Percentiles rank a stretch among this genome's conserved stretches.
These are phyloP conservation scores for Cyclotella cryptica DNA, from an alignment of 108 stramenopile genomes.

Conservation along the genomic window DNA sequence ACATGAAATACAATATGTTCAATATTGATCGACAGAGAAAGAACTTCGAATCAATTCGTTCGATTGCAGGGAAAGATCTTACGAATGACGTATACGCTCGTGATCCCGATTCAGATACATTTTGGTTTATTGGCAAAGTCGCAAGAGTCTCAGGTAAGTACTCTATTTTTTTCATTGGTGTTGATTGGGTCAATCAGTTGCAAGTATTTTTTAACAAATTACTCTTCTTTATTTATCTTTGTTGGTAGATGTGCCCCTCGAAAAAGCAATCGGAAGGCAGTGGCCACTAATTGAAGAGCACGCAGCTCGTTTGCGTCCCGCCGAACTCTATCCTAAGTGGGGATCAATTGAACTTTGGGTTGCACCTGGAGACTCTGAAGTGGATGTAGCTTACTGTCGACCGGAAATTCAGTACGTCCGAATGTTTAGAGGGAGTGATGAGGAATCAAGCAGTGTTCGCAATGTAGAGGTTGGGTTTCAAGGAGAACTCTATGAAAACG, in stretches of 20 bases:
- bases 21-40: conserved; percentile 71
- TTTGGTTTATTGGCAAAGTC: conserved; percentile 89
- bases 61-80: conserved; percentile 69
- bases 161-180: background rate
- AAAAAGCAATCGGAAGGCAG: conserved; percentile 67
- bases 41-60: conserved; percentile 71
- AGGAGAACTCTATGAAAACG: conserved; percentile 78
- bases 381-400: conserved; percentile 87
- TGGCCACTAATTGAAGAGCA: conserved; percentile 85
- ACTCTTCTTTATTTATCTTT: background rate
- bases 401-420: conserved; percentile 58
- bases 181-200: background rate
- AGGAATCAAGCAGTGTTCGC: conserved; percentile 46
- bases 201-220: background rate
- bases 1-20: conserved; percentile 81
- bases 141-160: conserved; percentile 66
- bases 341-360: conserved; percentile 76
- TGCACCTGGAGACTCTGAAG: conserved; percentile 84
- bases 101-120: conserved; percentile 63
- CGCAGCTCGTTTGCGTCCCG: conserved; percentile 71
- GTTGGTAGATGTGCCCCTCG: conserved; percentile 67
- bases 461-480: conserved; percentile 75
- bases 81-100: conserved; percentile 81
- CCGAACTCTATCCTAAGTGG: conserved; percentile 71
- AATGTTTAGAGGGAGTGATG: conserved; percentile 54